A percentile compares a stretch with the other conserved stretches of the same genome.
Conservation (phyloP, 805 yeast genomes). For the Hanseniaspora pseudoguilliermondii region DNA sequence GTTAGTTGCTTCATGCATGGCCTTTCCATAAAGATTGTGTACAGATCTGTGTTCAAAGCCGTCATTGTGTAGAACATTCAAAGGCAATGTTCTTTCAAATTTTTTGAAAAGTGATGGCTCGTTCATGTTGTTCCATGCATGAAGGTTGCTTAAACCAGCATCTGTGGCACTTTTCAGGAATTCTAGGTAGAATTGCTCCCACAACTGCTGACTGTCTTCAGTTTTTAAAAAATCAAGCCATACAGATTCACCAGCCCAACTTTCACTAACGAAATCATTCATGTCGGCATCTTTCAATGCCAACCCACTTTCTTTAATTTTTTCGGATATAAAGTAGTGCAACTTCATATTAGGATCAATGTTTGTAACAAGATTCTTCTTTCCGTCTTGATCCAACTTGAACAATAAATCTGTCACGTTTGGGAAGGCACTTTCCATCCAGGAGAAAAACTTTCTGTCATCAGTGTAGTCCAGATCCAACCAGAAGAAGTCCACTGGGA, state of each 20-base stretch:
- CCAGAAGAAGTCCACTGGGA: constrained; percentile 92
- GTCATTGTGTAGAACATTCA: constrained; percentile 65
- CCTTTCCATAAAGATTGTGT: constrained; percentile 73
- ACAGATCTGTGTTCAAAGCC: constrained; percentile 83
- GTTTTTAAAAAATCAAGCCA: constrained; percentile 86
- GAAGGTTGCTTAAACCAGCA: constrained; percentile 50
- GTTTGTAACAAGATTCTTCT: constrained; percentile 64
- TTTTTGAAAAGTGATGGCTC: constrained; percentile 94
- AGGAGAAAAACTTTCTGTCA: constrained; percentile 76
- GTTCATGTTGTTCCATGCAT: constrained; percentile 96
- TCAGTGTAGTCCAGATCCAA: constrained; percentile 88
- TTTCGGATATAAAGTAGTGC: constrained; percentile 52
- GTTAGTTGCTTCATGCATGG: constrained; percentile 70
- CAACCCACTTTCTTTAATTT: constrained; percentile 31
- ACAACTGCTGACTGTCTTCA: constrained; percentile 37
- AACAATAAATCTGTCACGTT: constrained; percentile 57
- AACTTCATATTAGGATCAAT: constrained; percentile 85
- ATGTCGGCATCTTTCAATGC: constrained; percentile 39
- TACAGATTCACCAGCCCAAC: constrained; percentile 95
- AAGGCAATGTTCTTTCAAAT: constrained; percentile 84
- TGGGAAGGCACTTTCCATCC: constrained; percentile 67
- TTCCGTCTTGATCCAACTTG: constrained; percentile 51
- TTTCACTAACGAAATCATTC: constrained; percentile 60
- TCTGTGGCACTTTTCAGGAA: constrained; percentile 32
- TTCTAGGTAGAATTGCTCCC: constrained; percentile 44